Conservation (phyloP, 1,139 yeast species). For the Taphrina confusa region DNA sequence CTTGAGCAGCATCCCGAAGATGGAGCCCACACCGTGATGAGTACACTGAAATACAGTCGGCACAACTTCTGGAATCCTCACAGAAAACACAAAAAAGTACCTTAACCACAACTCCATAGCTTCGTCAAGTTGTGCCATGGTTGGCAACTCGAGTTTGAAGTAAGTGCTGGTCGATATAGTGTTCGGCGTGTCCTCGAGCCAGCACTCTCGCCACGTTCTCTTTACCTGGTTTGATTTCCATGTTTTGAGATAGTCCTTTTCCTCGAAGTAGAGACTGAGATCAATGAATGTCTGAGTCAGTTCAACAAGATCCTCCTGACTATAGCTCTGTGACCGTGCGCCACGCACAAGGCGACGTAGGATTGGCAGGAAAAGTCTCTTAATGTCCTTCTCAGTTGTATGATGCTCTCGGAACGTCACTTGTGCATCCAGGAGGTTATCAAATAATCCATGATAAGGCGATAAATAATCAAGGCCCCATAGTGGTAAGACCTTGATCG, state of each 20-base stretch:
- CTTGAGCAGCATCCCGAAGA: slow-evolving; percentile 21
- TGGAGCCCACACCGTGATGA: slow-evolving; percentile 21
- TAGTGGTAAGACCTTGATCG: slow-evolving; percentile 15
- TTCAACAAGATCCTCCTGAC: slow-evolving; percentile 1
- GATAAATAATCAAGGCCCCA: slow-evolving; percentile 23
- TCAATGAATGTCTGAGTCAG: slow-evolving; percentile 12
- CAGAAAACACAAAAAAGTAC: slow-evolving; percentile 18
- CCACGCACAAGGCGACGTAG: slow-evolving; percentile 9
- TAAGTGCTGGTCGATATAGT: slow-evolving; percentile 15
- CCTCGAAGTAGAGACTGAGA: slow-evolving; percentile 20
- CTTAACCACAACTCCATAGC: slow-evolving; percentile 20
- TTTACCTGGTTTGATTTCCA: slow-evolving; percentile 23
- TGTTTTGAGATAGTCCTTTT: slow-evolving; percentile 20
- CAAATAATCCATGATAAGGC: slow-evolving; percentile 20
- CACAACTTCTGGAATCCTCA: slow-evolving; percentile 15
- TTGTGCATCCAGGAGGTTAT: slow-evolving; percentile 12
- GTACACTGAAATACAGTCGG: slow-evolving; percentile 22
- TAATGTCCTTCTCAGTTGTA: slow-evolving; percentile 10
- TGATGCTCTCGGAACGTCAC: slow-evolving; percentile 17
- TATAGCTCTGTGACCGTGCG: slow-evolving; percentile 13
- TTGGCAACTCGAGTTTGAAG: slow-evolving; percentile 13
- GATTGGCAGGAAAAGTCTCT: slow-evolving; percentile 2
- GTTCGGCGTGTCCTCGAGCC: slow-evolving; percentile 19
- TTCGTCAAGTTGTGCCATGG: slow-evolving; percentile 25
- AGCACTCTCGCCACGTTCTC: slow-evolving; percentile 12